phyloP scores from a whole-genome alignment of 2,329 filamentous ascomycete genomes.

The Pochonia chlamydosporia region DNA sequence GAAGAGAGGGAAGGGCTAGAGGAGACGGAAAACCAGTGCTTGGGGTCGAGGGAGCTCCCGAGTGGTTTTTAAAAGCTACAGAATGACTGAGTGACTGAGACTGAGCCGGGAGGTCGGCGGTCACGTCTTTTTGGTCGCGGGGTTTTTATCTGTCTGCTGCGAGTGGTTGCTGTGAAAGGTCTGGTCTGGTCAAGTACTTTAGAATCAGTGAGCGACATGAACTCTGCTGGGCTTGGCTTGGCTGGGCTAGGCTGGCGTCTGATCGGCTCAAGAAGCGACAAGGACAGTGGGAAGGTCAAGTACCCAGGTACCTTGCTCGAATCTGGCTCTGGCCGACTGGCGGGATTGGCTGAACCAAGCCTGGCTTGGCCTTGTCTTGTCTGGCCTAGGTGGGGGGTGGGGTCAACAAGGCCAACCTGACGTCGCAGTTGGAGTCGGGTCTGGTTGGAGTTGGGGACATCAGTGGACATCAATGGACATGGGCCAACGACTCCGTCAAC shows the following conservation, averaged over 20 bases:
- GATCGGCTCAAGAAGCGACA: not conserved
- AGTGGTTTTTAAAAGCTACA: slow-evolving; percentile 7
- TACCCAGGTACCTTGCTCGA: too few species aligned
- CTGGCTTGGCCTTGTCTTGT: not conserved
- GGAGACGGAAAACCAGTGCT: slow-evolving; percentile 5
- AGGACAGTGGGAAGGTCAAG: not conserved
- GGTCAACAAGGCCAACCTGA: not conserved
- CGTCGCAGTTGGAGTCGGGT: not conserved
- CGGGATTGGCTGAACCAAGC: not conserved
- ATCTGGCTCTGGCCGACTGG: not conserved
- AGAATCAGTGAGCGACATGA: too few species aligned
- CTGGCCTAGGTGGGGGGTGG: not conserved
- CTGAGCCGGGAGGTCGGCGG: slow-evolving; percentile 3
- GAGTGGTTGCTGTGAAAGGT: too few species aligned
- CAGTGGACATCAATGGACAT: too few species aligned
- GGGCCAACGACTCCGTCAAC: too few species aligned
- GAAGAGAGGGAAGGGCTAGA: slow-evolving; percentile 7
- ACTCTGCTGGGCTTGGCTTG: too few species aligned
- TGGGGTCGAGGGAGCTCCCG: slow-evolving; percentile 8
- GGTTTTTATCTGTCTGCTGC: not conserved
- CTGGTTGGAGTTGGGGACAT: too few species aligned
- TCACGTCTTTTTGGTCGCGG: slow-evolving; percentile 4
- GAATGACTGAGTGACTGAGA: not conserved
- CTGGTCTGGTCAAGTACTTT: too few species aligned
- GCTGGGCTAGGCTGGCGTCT: not conserved